These are phyloP conservation scores for Heliosperma pusillum DNA, from an alignment of 148 eudicot species.

Conservation along the genomic window DNA sequence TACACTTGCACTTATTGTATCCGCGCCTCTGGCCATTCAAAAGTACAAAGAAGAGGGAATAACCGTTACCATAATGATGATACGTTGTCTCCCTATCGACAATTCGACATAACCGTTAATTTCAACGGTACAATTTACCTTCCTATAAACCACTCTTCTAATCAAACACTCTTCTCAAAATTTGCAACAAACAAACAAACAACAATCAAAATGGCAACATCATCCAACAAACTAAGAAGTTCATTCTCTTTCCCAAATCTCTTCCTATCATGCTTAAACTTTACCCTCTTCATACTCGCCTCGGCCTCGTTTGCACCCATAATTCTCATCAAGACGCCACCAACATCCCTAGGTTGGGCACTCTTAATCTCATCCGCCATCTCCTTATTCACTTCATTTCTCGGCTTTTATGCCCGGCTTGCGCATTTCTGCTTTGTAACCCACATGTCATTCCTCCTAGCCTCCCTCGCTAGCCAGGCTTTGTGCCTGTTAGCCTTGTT, in stretches of 20 bases:
- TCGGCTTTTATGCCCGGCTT: constrained; percentile 59
- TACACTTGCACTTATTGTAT: too few species aligned
- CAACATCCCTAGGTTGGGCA: constrained; percentile 56
- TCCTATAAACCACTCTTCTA: constrained; percentile 5
- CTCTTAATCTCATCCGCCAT: constrained; percentile 44
- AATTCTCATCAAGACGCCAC: constrained; percentile 52
- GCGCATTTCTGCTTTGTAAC: constrained; percentile 56
- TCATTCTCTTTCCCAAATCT: constrained; percentile 57
- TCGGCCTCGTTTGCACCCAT: constrained; percentile 55
- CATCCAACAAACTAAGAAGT: constrained; percentile 37
- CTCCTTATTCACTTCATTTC: constrained; percentile 53
- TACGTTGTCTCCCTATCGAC: neutral
- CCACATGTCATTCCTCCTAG: constrained; percentile 50
- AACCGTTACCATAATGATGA: neutral
- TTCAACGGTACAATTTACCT: constrained; percentile 1
- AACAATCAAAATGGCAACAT: constrained; percentile 38
- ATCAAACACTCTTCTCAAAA: neutral
- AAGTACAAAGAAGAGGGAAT: too few species aligned
- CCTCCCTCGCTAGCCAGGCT: constrained; percentile 42
- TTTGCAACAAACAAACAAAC: neutral
- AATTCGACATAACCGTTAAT: constrained; percentile 7
- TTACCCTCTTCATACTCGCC: constrained; percentile 54
- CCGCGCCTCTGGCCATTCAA: too few species aligned
- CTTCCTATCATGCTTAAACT: constrained; percentile 47
- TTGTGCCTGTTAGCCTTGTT: constrained; percentile 48